phyloP scores from a whole-genome alignment of 345 rosid genomes.

The Capsella bursapastoris region DNA sequence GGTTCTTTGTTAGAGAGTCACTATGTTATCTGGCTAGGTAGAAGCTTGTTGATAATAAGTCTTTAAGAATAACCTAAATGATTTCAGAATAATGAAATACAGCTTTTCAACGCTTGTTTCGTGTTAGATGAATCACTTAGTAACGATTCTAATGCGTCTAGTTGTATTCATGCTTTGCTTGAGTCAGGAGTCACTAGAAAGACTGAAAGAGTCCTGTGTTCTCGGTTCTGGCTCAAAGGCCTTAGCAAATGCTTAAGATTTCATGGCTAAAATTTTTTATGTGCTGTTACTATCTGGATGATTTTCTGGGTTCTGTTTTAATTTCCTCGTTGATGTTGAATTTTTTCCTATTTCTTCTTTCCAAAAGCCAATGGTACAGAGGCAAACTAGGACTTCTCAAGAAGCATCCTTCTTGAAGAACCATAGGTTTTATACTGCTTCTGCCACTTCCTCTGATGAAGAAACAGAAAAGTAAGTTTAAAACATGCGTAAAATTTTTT shows the following conservation, averaged over 20 bases:
- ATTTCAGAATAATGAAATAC: neutral
- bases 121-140: constrained; percentile 1
- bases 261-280: constrained; percentile 1
- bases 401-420: constrained; percentile 50
- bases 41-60: constrained; percentile 5
- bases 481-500: neutral
- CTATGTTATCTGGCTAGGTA: constrained; percentile 10
- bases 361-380: neutral
- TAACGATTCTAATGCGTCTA: neutral
- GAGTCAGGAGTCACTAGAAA: neutral
- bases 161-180: neutral
- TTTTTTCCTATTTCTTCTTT: constrained; percentile 23
- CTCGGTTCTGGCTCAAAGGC: constrained; percentile 12
- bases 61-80: constrained; percentile 7
- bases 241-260: constrained; percentile 3
- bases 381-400: constrained; percentile 46
- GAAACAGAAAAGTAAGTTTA: constrained; percentile 60
- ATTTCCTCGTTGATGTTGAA: constrained; percentile 12
- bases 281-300: neutral
- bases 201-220: neutral
- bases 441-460: constrained; percentile 44
- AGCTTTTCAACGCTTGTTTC: neutral
- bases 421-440: constrained; percentile 52
- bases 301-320: neutral
- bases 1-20: constrained; percentile 28